Conservation (phyloP, 2,329 filamentous ascomycete genomes). For the Elsinoe ampelina region DNA sequence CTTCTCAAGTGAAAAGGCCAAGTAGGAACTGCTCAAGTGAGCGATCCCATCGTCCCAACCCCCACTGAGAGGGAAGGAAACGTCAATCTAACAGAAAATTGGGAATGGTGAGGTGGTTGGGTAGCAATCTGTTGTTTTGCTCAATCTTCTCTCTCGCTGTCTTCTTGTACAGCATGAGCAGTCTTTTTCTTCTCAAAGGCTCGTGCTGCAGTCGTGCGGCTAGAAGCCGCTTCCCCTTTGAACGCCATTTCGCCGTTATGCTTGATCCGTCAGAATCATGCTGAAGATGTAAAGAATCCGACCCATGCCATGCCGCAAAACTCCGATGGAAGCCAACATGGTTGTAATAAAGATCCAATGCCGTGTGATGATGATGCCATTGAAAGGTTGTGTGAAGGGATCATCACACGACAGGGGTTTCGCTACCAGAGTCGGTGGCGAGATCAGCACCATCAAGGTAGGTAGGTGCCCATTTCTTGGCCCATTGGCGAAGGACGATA, state of each 20-base stretch:
- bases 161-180: not conserved
- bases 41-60: not conserved
- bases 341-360: slow-evolving; percentile 1
- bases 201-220: not conserved
- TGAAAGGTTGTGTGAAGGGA: not conserved
- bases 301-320: slow-evolving; percentile 7
- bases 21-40: slow-evolving; percentile 1
- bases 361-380: not conserved
- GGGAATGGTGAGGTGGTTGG: not conserved
- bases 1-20: not conserved
- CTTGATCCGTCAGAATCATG: not conserved
- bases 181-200: not conserved
- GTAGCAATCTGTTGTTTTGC: slow-evolving; percentile 4
- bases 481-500: slow-evolving; percentile 85
- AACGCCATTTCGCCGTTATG: slow-evolving; percentile 9
- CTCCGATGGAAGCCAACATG: not conserved
- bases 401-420: slow-evolving; percentile 9
- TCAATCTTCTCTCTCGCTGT: not conserved
- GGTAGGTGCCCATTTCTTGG: slow-evolving; percentile 47
- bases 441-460: slow-evolving; percentile 24
- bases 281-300: not conserved
- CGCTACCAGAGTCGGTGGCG: slow-evolving; percentile 7
- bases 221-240: not conserved
- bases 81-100: not conserved
- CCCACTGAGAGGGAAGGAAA: not conserved